A percentile compares a stretch with the other conserved stretches of the same genome.
Conservation (phyloP, 2,329 filamentous ascomycete species). For the Epichloe uncinata region DNA sequence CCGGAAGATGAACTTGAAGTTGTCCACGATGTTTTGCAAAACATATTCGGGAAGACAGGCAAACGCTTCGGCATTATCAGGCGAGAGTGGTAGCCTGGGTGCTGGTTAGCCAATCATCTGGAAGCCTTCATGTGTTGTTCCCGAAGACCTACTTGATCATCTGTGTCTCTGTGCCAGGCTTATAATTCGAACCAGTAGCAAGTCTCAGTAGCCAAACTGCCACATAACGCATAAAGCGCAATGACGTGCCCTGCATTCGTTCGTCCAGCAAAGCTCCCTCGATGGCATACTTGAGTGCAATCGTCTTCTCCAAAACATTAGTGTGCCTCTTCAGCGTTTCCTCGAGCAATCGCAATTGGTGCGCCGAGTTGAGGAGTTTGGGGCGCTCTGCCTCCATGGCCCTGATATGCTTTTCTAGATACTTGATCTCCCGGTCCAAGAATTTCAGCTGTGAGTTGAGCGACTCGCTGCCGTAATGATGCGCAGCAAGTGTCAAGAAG, state of each 20-base stretch:
- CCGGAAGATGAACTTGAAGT: constrained; percentile 91
- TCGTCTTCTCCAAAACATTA: constrained; percentile 59
- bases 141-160: constrained; percentile 24
- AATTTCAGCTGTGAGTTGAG: constrained; percentile 64
- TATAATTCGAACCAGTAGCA: constrained; percentile 59
- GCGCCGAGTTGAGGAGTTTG: constrained; percentile 55
- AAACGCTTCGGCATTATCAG: constrained; percentile 59
- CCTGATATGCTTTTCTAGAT: constrained; percentile 50
- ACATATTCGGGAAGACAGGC: constrained; percentile 88
- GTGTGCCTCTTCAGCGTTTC: constrained; percentile 58
- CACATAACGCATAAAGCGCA: constrained; percentile 94
- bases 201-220: constrained; percentile 85
- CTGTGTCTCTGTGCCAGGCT: constrained; percentile 48
- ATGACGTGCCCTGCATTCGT: constrained; percentile 70
- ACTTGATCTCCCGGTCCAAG: constrained; percentile 46
- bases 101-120: constrained; percentile 9
- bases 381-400: constrained; percentile 69
- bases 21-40: constrained; percentile 84
- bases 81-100: constrained; percentile 53
- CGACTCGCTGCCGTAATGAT: constrained; percentile 90
- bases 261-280: constrained; percentile 80
- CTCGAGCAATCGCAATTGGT: constrained; percentile 57
- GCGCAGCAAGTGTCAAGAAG: constrained; percentile 87
- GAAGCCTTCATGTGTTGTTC: not conserved
- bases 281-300: constrained; percentile 67